phyloP scores from a whole-genome alignment of 2,329 filamentous ascomycete genomes.

The Neoscytalidium dimidiatum region DNA sequence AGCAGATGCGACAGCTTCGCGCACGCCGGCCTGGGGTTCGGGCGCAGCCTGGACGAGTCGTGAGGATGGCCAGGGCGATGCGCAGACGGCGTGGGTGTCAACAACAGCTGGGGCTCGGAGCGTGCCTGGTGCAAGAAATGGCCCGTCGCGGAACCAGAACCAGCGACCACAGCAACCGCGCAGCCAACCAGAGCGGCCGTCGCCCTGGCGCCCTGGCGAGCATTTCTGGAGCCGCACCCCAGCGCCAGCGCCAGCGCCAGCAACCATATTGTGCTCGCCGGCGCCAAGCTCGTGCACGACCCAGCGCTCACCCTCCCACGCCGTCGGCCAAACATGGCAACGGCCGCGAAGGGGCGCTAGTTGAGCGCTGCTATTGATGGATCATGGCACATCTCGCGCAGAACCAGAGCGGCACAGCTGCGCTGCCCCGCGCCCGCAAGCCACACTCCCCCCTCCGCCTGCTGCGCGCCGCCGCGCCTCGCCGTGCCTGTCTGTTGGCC shows the following conservation, averaged over 20 bases:
- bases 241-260: too few relatives aligned
- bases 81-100: background rate
- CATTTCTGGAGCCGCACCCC: conserved; percentile 8
- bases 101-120: background rate
- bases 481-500: background rate
- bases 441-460: background rate
- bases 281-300: background rate
- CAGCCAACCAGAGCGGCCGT: background rate
- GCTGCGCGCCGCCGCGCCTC: background rate
- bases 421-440: background rate
- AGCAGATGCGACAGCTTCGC: background rate
- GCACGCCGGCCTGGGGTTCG: background rate
- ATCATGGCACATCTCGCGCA: background rate
- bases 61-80: background rate
- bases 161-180: background rate
- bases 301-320: background rate
- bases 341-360: background rate
- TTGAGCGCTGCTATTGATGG: background rate
- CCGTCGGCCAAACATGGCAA: background rate
- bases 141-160: background rate
- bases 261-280: too few relatives aligned
- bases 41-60: background rate
- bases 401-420: background rate
- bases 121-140: background rate
- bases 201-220: background rate